Evolutionary conservation across 257 asterid genomes (phyloP).

Genomic region (Salvia miltiorrhiza): DNA sequence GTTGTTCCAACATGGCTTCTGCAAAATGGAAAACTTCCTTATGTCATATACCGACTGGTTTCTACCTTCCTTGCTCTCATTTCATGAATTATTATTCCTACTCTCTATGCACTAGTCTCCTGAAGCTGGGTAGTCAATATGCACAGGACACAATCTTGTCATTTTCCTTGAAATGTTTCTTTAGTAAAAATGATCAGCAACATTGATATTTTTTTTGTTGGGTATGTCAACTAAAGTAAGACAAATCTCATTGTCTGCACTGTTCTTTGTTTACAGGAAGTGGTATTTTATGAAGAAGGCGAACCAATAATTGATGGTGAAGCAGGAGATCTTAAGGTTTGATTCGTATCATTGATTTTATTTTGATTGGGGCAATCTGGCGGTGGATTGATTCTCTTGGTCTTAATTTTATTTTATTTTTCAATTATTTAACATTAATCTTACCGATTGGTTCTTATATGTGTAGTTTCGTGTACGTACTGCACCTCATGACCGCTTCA

Average conservation of each 20-base stretch:
- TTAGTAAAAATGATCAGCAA: neutral
- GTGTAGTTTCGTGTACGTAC: slow-evolving; percentile 82
- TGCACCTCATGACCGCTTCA: slow-evolving; percentile 84
- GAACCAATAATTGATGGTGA: slow-evolving; percentile 96
- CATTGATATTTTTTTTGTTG: neutral
- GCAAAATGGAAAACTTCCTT: neutral
- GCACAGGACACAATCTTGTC: neutral
- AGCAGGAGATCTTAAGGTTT: slow-evolving; percentile 93
- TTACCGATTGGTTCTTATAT: slow-evolving; percentile 14
- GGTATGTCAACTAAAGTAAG: neutral
- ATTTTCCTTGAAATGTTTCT: neutral
- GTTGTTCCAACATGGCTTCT: neutral
- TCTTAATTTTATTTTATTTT: neutral
- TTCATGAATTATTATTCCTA: neutral
- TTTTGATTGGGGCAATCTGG: neutral
- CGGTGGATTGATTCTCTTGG: neutral
- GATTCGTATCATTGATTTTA: slow-evolving; percentile 19
- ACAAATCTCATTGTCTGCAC: neutral
- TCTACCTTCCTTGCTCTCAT: neutral
- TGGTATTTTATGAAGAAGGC: slow-evolving; percentile 90
- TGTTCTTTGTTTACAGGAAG: slow-evolving; percentile 51
- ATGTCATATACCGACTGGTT: neutral
- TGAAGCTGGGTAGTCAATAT: neutral
- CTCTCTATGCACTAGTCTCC: neutral
- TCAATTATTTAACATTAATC: slow-evolving; percentile 8